Evolutionary conservation across 2,329 filamentous ascomycete species (phyloP).

Genomic region (Gnomoniopsis smithogilvyi): DNA sequence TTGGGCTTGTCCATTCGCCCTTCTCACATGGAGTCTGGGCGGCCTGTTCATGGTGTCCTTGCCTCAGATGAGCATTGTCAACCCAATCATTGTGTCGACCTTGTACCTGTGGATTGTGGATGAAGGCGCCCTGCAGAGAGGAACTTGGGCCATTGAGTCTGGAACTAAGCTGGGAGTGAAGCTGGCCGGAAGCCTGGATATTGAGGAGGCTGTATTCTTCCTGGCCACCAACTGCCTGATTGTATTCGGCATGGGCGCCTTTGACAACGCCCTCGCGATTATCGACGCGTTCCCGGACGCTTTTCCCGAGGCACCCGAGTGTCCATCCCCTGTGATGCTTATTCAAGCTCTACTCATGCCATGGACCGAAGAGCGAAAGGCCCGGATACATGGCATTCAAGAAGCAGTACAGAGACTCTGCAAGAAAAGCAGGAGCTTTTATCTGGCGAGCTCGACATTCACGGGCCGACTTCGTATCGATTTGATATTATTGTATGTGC

Average conservation of each 20-base stretch:
- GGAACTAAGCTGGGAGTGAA: slow-evolving; percentile 64
- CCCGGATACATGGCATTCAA: slow-evolving; percentile 53
- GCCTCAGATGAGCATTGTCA: slow-evolving; percentile 52
- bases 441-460: slow-evolving; percentile 68
- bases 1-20: slow-evolving; percentile 65
- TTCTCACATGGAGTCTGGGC: slow-evolving; percentile 61
- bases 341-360: slow-evolving; percentile 47
- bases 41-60: slow-evolving; percentile 62
- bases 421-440: slow-evolving; percentile 70
- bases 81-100: slow-evolving; percentile 62
- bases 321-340: slow-evolving; percentile 47
- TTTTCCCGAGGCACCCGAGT: slow-evolving; percentile 47
- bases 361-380: slow-evolving; percentile 50
- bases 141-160: slow-evolving; percentile 68
- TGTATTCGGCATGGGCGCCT: slow-evolving; percentile 65
- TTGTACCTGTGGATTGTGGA: slow-evolving; percentile 72
- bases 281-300: slow-evolving; percentile 58
- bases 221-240: slow-evolving; percentile 66
- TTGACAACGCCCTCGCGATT: slow-evolving; percentile 67
- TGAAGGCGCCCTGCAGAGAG: slow-evolving; percentile 61
- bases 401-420: slow-evolving; percentile 57
- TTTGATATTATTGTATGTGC: slow-evolving; percentile 56
- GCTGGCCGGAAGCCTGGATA: slow-evolving; percentile 63
- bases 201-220: slow-evolving; percentile 76
- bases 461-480: slow-evolving; percentile 66